Base-by-base conservation (phyloP, 2,329 filamentous ascomycete genomes). In the Penicillium sp. region DNA sequence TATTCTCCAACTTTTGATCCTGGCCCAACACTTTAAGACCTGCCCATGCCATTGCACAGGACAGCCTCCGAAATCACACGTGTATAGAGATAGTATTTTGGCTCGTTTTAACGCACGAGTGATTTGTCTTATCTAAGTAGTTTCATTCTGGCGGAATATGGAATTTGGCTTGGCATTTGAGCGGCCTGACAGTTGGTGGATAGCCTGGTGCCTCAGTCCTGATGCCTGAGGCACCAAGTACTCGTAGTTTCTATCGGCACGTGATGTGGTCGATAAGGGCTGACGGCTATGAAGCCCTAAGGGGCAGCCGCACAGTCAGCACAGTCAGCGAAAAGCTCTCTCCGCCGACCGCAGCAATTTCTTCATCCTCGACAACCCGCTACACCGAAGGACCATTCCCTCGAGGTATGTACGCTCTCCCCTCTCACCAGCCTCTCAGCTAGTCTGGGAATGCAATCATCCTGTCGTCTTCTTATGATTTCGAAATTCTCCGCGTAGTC, bases 381-480 rank as follows among this genome's bases (percentile, higher is more conserved):
- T 68, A 65, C 64, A 69, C 65, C 71, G 68, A 66, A 68, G 67
- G 61, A 66, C 65, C 68, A 69, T 70, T 73, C 68, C 58, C 67
- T 75, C 72, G 78, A 79, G 78, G 78, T 79, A 79, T 78, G 78
- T 78, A 70, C 62, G 55, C 61, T 60, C 58, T 62, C 49, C 61
- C 65, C 68, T 61, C 68, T 70, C 61, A 66, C 63, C 70, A 71
- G 73, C 72, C 74, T 74, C 68, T 70, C 73, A 78, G 75, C 76
- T 78, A 79, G 77, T 76, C 77, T 75, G 76, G 73, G 76, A 68
- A 71, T 75, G 76, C 75, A 79, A 79, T 79, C 77, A 75, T 73
- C 60, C 38, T 70, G 64, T 58, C 59, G 61, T 66, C 38, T 66
- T 63, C 28, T 53, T 67, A 56, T 62, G 56, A 58, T 55, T 28